phyloP scores from a whole-genome alignment of 176 grass and related monocot species.

The Poa pratensis region DNA sequence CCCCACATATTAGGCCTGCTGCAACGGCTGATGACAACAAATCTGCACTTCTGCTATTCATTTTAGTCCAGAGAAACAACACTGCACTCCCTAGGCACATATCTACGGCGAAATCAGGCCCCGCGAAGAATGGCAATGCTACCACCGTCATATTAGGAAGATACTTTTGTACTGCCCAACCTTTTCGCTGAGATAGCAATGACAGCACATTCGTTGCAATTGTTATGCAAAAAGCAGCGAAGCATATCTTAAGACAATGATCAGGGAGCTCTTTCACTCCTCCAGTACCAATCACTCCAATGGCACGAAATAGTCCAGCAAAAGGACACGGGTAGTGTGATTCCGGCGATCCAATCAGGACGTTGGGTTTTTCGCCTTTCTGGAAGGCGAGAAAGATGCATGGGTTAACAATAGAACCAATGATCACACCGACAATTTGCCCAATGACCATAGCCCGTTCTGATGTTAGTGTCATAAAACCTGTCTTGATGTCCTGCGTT shows the following conservation, averaged over 20 bases:
- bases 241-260: constrained; percentile 27
- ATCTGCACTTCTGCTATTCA: constrained; percentile 28
- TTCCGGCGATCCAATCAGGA: constrained; percentile 8
- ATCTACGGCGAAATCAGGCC: constrained; percentile 29
- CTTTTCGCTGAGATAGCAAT: constrained; percentile 34
- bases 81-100: constrained; percentile 36
- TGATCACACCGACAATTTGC: constrained; percentile 38
- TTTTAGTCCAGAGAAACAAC: constrained; percentile 34
- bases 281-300: constrained; percentile 37
- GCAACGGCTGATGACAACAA: constrained; percentile 37
- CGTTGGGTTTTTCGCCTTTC: background rate
- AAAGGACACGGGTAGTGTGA: constrained; percentile 34
- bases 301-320: constrained; percentile 30
- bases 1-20: constrained; percentile 51
- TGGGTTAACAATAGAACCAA: constrained; percentile 40
- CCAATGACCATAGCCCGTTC: constrained; percentile 44
- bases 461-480: constrained; percentile 58
- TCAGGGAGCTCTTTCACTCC: constrained; percentile 49
- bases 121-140: constrained; percentile 44
- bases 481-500: constrained; percentile 59
- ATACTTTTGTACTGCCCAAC: constrained; percentile 29
- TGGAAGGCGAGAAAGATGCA: constrained; percentile 38
- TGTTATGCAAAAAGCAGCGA: constrained; percentile 17
- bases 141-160: constrained; percentile 47
- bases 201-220: background rate